phyloP scores from a whole-genome alignment of 2,329 filamentous ascomycete genomes.

The Sclerotinia sclerotiorum region DNA sequence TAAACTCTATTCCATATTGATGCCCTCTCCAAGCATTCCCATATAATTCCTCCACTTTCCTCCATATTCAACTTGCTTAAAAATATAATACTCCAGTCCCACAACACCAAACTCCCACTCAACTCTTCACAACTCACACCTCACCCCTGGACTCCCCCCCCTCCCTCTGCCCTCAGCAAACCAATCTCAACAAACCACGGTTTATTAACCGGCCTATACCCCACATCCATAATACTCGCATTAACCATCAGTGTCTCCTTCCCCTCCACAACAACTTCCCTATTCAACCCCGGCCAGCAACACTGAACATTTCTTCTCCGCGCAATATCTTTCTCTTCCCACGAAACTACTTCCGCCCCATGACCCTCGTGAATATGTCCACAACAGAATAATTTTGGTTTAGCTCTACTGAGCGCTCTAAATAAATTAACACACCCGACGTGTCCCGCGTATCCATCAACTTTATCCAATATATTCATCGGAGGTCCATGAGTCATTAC shows the following conservation, averaged over 20 bases:
- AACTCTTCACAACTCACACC: neutral
- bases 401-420: conserved; percentile 49
- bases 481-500: conserved; percentile 64
- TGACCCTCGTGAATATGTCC: conserved; percentile 63
- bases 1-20: neutral
- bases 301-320: neutral
- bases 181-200: conserved; percentile 45
- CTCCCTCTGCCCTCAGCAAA: too few species aligned
- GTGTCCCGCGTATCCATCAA: conserved; percentile 19
- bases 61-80: neutral
- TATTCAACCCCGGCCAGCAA: neutral
- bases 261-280: conserved; percentile 1
- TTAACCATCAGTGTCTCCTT: conserved; percentile 49
- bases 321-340: conserved; percentile 54
- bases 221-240: conserved; percentile 51
- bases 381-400: conserved; percentile 59
- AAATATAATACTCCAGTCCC: too few species aligned
- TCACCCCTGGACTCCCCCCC: too few species aligned
- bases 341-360: conserved; percentile 55
- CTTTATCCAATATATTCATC: conserved; percentile 48
- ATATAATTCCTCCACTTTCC: too few species aligned
- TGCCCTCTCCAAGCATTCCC: neutral
- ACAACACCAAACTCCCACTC: neutral
- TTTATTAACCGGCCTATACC: conserved; percentile 47
- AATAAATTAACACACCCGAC: conserved; percentile 55